phyloP scores from a whole-genome alignment of 2,329 filamentous ascomycete species.

The Sporothrix curviconia region DNA sequence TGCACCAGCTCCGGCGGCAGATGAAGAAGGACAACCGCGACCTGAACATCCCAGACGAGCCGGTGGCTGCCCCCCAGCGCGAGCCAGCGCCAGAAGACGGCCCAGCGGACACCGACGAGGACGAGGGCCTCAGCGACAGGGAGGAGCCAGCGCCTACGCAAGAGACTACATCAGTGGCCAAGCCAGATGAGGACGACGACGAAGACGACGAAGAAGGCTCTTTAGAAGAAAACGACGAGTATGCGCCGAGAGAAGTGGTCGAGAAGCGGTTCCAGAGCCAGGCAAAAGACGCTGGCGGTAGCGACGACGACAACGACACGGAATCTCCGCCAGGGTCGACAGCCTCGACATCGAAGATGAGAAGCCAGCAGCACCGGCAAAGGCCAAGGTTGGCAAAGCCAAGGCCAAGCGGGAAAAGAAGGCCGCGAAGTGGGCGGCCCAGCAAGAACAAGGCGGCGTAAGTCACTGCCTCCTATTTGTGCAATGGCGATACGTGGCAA shows the following conservation, averaged over 20 bases:
- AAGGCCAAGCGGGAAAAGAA: slow-evolving; percentile 21
- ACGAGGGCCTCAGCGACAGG: background rate
- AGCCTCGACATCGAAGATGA: slow-evolving; percentile 61
- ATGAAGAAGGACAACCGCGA: slow-evolving; percentile 75
- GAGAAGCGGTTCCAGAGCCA: slow-evolving; percentile 32
- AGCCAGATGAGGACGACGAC: background rate
- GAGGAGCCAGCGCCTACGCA: no score
- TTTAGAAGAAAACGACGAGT: slow-evolving; percentile 33
- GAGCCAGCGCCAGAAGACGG: background rate
- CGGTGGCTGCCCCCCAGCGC: background rate
- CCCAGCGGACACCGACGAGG: background rate
- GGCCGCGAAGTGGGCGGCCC: slow-evolving; percentile 16
- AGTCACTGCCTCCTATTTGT: no score
- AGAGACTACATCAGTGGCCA: slow-evolving; percentile 12
- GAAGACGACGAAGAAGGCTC: slow-evolving; percentile 18
- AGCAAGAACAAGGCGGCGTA: background rate
- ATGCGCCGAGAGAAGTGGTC: slow-evolving; percentile 40
- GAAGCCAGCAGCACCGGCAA: slow-evolving; percentile 49
- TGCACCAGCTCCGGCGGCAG: slow-evolving; percentile 70
- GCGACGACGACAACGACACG: background rate
- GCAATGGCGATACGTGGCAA: no score
- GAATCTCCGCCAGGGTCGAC: slow-evolving; percentile 67
- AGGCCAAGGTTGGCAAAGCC: slow-evolving; percentile 25
- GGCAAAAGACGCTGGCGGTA: background rate
- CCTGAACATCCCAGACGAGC: slow-evolving; percentile 39